Evolutionary conservation across 306 rosid genomes (phyloP), one percentile per base, ranked within the genome.

Genomic region (Cicer arietinum): DNA sequence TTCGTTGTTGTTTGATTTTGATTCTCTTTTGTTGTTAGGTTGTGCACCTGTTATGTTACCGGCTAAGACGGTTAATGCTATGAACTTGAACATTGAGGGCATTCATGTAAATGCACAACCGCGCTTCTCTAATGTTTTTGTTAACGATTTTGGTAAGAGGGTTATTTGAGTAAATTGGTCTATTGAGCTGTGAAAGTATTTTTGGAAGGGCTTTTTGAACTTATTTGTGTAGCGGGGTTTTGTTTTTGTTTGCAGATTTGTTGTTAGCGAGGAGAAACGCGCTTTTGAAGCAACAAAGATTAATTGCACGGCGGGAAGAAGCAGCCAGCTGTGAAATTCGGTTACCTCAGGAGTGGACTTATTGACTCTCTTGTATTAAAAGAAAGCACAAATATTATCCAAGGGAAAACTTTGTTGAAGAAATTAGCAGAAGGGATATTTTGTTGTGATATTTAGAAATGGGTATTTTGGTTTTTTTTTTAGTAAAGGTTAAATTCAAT

Each of bases 321-420:
- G 60, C 84, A 0, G 63, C 85, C 10, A 87, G 57, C 51, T 80
- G 79, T 53, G 98, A 93, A 77, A 20, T 73, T 60, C 90, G 88
- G 35, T 73, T 91, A 6, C 98, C 98, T 1, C 90, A 88, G 59
- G 98, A 93, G 41, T 93, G 98, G 98, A 89, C 96, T 7, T 93
- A 93, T 48, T 93, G 85, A 87, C 18, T 1, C 10, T 1, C 10
- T 1, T 8, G 40, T 20, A 61, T 5, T 41, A 30, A 22, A 47
- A 20, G 25, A 14, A 60, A 44, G 12, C 57, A 11, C 74, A 4
- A 25, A 18, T 13, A 53, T 14, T 48, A 25, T 22, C 20, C 14
- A 54, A 37, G 62, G 5, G 35, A 25, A 25, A 63, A 48, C 30
- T 64, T 51, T 35, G 6, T 39, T 44, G 47, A 18, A 70, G 52